Conservation (phyloP, 768 basidiomycete genomes). For the Tylopilus sp. region DNA sequence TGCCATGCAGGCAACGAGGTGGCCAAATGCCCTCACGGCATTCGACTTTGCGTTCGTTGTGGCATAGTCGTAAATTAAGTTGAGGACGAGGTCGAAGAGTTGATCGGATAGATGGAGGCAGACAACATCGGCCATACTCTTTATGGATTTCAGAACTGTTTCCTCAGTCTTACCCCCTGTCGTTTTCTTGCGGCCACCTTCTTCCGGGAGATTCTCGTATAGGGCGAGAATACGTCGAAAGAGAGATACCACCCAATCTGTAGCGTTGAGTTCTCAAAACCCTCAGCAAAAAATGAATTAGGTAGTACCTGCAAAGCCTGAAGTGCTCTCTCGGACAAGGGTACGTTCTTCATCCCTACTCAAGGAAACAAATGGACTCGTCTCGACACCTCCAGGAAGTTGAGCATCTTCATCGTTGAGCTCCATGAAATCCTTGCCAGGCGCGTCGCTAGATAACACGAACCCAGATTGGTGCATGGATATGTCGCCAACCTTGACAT, state of each 20-base stretch:
- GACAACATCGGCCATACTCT: constrained; percentile 76
- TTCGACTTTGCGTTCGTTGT: constrained; percentile 90
- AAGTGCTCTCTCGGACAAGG: constrained; percentile 73
- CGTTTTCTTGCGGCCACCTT: constrained; percentile 81
- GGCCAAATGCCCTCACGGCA: constrained; percentile 86
- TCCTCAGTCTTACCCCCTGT: constrained; percentile 84
- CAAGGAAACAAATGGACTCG: constrained; percentile 35
- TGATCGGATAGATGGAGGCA: constrained; percentile 62
- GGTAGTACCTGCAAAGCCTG: constrained; percentile 71
- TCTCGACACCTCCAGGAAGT: constrained; percentile 50
- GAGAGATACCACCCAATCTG: constrained; percentile 79
- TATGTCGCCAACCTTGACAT: constrained; percentile 75
- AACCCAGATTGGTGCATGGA: constrained; percentile 59
- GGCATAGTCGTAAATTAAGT: constrained; percentile 81
- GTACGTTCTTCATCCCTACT: constrained; percentile 67
- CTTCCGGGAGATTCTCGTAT: constrained; percentile 92
- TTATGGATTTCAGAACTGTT: constrained; percentile 70
- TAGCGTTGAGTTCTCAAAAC: background rate
- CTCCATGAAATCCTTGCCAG: constrained; percentile 53
- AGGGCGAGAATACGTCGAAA: constrained; percentile 76
- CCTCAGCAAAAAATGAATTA: constrained; percentile 6
- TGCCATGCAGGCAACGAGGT: constrained; percentile 81
- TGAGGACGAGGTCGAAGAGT: constrained; percentile 82
- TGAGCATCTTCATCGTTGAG: constrained; percentile 43
- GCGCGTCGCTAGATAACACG: constrained; percentile 50